Conservation (phyloP, 148 eudicot species). For the Rhododendron kiyosumense region DNA sequence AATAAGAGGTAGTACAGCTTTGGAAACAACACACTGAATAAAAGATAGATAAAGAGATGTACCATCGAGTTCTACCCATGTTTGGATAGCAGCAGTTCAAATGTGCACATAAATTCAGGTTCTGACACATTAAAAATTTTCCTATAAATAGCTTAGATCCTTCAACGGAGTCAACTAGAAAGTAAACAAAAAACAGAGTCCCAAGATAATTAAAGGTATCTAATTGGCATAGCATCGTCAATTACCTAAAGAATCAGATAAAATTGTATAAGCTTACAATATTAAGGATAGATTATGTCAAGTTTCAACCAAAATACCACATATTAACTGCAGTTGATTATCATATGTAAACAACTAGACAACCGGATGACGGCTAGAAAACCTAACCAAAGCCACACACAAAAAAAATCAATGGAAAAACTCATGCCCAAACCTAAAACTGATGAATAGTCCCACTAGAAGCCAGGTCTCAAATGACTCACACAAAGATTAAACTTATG, state of each 20-base stretch:
- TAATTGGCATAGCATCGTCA: neutral
- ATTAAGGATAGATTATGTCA: neutral
- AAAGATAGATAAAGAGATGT: neutral
- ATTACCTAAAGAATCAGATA: neutral
- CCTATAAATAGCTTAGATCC: neutral
- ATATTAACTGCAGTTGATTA: neutral
- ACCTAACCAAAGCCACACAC: neutral
- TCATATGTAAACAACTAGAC: neutral
- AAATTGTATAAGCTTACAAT: neutral
- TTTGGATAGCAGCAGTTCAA: neutral
- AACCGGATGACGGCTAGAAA: neutral
- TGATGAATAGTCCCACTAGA: neutral
- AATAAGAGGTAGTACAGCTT: neutral
- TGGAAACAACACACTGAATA: neutral
- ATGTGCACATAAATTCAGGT: neutral
- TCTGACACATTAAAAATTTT: neutral
- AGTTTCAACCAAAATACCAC: neutral
- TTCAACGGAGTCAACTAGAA: neutral
- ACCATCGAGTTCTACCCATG: neutral
- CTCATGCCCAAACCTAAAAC: neutral
- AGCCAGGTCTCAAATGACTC: neutral
- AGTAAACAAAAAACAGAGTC: neutral
- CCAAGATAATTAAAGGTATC: neutral
- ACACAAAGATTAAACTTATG: neutral
- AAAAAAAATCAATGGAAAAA: neutral